Base-by-base conservation (phyloP, 2,329 filamentous ascomycete species). In the Fusarium robinianum region DNA sequence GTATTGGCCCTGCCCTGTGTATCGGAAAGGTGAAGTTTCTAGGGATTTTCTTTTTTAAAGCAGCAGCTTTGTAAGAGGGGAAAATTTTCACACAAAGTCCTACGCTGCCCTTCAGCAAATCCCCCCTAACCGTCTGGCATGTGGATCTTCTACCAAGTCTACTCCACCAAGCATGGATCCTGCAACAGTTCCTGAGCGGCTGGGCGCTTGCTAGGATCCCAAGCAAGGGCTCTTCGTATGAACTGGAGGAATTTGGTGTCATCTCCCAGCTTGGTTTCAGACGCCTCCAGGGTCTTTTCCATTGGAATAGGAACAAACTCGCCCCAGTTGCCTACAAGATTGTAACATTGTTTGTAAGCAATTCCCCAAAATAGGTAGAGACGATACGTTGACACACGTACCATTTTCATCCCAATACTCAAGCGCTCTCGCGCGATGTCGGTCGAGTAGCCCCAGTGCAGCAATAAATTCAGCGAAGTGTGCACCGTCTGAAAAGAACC, bases 381-480 rank as follows among this genome's bases (percentile, higher is more conserved):
- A 22, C 10, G 8, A 27, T 10, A 16, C 10, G 6, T 9, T n/a
- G 3, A 15, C n/a, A 30, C 52, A 6, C n/a, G n/a, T 49, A 61
- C 58, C 59, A 11, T 52, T 21, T 10, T 60, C 48, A 30, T 63
- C 47, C 56, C 58, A 61, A 19, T 53, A 62, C 16, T 56, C 46
- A 11, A 48, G 27, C 0, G 55, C 37, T 31, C 51, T 47, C 10
- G 48, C 16, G 2, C 8, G 41, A 22, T 57, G 32, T 1, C 51
- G 51, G 5, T 41, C 8, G 1, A 62, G 41, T 4, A 63, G 49
- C 16, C 61, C 57, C 5, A 63, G 37, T 0, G 61, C 37, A 10
- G 55, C 57, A 36, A 62, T 61, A 6, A 64, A 17, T 25, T 61
- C 40, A 6, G 60, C 48, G 3, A 63, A 44, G 7, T 60, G 58